phyloP scores from a whole-genome alignment of 2,329 filamentous ascomycete species.

The Ophiostoma piceae region DNA sequence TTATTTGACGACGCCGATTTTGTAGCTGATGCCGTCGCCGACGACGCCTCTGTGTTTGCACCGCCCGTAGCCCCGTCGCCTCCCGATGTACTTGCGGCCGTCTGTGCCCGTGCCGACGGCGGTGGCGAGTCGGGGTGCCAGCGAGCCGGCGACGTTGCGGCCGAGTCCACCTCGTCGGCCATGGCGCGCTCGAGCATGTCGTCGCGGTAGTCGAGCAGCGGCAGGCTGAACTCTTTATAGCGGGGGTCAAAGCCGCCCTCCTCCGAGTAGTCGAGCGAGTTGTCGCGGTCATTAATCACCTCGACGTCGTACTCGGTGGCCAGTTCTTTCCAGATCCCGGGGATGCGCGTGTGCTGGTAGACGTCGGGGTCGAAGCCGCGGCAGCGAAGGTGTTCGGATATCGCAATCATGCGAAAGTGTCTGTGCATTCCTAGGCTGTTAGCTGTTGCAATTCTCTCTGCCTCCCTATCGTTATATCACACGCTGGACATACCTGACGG shows the following conservation, averaged over 20 bases:
- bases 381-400: constrained; percentile 72
- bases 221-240: constrained; percentile 29
- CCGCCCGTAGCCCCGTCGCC: neutral
- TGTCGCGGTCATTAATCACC: constrained; percentile 64
- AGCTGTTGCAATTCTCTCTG: neutral
- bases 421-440: constrained; percentile 67
- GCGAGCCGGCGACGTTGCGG: constrained; percentile 26
- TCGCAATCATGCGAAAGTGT: constrained; percentile 85
- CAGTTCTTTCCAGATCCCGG: constrained; percentile 88
- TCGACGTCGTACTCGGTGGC: constrained; percentile 75
- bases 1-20: neutral
- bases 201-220: constrained; percentile 27
- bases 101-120: constrained; percentile 3
- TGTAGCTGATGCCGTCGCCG: constrained; percentile 8
- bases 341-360: constrained; percentile 76
- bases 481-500: constrained; percentile 62
- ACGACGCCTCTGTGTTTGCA: constrained; percentile 3
- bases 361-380: constrained; percentile 70
- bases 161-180: constrained; percentile 21
- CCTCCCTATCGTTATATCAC: too few species aligned
- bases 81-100: neutral
- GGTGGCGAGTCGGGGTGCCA: constrained; percentile 27
- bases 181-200: constrained; percentile 27
- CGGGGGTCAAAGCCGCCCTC: constrained; percentile 23
- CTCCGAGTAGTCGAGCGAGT: constrained; percentile 26